These are phyloP conservation scores for Radiomyces spectabilis DNA, from an alignment of 192 early-diverging fungal genomes.

Conservation along the genomic window DNA sequence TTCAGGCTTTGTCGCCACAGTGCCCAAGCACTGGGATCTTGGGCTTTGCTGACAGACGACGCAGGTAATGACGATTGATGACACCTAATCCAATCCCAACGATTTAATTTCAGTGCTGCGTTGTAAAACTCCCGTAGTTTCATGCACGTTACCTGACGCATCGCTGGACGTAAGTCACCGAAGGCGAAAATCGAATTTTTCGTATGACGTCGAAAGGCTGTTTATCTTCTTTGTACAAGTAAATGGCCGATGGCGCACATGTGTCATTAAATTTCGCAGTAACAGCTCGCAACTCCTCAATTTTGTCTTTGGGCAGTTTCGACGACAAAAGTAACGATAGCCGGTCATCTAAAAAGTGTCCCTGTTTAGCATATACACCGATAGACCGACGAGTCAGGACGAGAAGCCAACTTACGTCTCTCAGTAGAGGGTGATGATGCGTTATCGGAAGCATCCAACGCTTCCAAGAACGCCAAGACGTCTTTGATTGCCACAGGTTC, in stretches of 20 bases:
- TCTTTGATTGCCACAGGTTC: constrained; percentile 14
- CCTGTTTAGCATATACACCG: too few relatives aligned
- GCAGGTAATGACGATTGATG: not conserved
- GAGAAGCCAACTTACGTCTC: too few relatives aligned
- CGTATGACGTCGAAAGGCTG: constrained; percentile 1
- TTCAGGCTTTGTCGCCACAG: not conserved
- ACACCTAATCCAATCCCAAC: not conserved
- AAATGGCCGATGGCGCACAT: not conserved
- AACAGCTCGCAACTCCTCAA: not conserved
- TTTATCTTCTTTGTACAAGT: not conserved
- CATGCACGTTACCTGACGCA: not conserved
- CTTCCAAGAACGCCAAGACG: constrained; percentile 11
- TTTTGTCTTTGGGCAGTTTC: too few relatives aligned
- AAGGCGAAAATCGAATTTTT: not conserved
- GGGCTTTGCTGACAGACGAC: not conserved
- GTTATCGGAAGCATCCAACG: too few relatives aligned
- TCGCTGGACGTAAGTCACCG: not conserved
- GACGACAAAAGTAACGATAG: too few relatives aligned
- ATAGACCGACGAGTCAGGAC: too few relatives aligned
- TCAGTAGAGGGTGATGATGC: too few relatives aligned
- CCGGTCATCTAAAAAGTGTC: too few relatives aligned
- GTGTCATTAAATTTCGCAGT: not conserved
- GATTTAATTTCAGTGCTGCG: not conserved
- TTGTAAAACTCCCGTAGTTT: not conserved
- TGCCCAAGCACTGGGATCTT: not conserved